Base-by-base conservation (phyloP, 768 basidiomycete species). In the Lanmaoa rubissima region DNA sequence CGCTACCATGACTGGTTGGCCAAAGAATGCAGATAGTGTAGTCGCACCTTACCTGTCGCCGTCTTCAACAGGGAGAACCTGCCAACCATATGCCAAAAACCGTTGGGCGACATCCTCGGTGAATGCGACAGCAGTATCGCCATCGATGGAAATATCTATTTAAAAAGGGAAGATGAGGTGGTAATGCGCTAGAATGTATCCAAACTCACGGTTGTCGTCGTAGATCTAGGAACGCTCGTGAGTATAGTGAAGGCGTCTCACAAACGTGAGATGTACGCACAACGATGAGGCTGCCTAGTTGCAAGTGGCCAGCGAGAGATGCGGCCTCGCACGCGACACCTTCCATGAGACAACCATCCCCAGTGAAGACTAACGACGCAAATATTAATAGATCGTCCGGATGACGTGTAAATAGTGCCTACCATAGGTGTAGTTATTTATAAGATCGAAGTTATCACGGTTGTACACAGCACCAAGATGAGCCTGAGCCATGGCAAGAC, bases 341-440 rank as follows among this genome's bases (percentile, higher is more conserved):
- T 75, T 98, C 95, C 90, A 95, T 94, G 52, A 98, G 80, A 76
- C 95, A 98, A 45, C 95, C 95, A 74, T 98, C 95, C 66, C 95
- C 95, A 58, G 84, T 81, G 78, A 97, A 96, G 50, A 89, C 92
- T 92, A 12, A 49, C 26, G 59, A 19, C 50, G 48, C 52, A 9
- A 57, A 47, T 21, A 49, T 56, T 48, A 51, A 54, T 51, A 35
- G 48, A 11, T 32, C n/a, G 48, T 21, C 35, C 43, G 19, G 38
- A 50, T 49, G 52, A 48, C 38, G 12, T 17, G 34, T 43, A 14
- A 32, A 49, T 53, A 46, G n/a, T 3, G 48, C 72, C 51, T 63
- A 91, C 92, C 88, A 72, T 93, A 98, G 55, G 92, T 94, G 74
- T 85, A 87, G 78, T 94, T 94, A 74, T 87, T 85, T 68, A 94